Evolutionary conservation across 805 yeast genomes (phyloP).

Genomic region (Kodamaea laetipori): DNA sequence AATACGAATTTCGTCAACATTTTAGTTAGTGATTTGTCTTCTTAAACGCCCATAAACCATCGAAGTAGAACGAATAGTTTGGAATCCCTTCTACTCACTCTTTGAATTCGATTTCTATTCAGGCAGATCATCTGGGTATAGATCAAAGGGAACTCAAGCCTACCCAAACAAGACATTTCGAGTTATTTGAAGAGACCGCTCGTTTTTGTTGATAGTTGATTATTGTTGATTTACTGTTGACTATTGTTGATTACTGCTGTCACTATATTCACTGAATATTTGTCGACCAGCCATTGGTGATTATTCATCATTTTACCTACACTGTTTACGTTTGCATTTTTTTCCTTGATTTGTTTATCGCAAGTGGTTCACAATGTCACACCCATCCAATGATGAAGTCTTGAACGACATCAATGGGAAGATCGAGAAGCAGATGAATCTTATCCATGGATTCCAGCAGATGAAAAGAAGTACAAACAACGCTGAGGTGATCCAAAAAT

Average conservation of each 20-base stretch:
- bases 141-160: no score
- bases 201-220: no score
- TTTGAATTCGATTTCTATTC: background rate
- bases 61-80: background rate
- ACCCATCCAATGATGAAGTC: slow-evolving; percentile 28
- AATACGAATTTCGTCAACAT: slow-evolving; percentile 2
- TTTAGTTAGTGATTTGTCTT: slow-evolving; percentile 7
- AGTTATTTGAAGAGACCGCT: no score
- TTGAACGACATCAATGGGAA: slow-evolving; percentile 74
- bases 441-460: slow-evolving; percentile 83
- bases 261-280: no score
- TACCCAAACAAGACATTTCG: no score
- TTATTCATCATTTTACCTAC: no score
- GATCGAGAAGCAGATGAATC: slow-evolving; percentile 84
- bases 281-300: no score
- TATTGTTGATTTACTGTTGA: no score
- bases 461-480: slow-evolving; percentile 79
- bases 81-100: background rate
- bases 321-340: no score
- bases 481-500: slow-evolving; percentile 81
- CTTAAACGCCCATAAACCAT: slow-evolving; percentile 3
- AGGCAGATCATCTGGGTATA: background rate
- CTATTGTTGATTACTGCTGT: no score
- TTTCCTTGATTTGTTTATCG: no score
- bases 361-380: slow-evolving; percentile 11